Base-by-base conservation (phyloP, 495 filamentous ascomycete genomes). In the Mycothermus thermophilus region DNA sequence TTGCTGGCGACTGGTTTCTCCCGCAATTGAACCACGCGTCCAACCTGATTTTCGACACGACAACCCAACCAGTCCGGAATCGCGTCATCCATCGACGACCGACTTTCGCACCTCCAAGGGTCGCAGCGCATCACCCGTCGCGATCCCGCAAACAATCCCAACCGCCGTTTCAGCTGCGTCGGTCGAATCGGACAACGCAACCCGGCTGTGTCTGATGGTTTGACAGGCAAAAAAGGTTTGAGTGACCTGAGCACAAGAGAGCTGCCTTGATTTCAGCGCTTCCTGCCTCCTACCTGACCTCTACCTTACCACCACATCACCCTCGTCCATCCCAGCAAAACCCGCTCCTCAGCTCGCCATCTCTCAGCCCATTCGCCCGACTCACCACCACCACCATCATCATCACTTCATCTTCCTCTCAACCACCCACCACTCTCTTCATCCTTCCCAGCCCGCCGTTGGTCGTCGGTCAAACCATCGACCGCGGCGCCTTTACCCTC, bases 181-280 rank as follows among this genome's bases (percentile, higher is more conserved):
- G n/a, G n/a, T n/a, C n/a, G n/a, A n/a, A n/a, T n/a, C n/a, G n/a
- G n/a, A n/a, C n/a, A n/a, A n/a, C n/a, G n/a, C n/a, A n/a, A n/a
- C n/a, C 31, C 24, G 35, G 40, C 28, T 12, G 38, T 40, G 40
- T 46, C 44, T 44, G 45, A 39, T 38, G 34, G 46, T 42, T 53
- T 48, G 50, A 48, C 47, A 38, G 41, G 47, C 46, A 48, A n/a
- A n/a, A n/a, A 52, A 55, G 53, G 53, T 57, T 57, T 57, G 51
- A 52, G 53, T 41, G 46, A 52, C 43, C 46, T 47, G 38, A 42
- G 43, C 50, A 45, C 37, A 35, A 34, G 32, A 40, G 30, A 44
- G 32, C 40, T 40, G 34, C 46, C 42, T 41, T 45, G 43, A 47
- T 38, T 43, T 43, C 46, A 35, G 32, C 34, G 32, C 27, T 25